Conservation (phyloP, 2,329 filamentous ascomycete genomes). For the Aaosphaeria arxii region DNA sequence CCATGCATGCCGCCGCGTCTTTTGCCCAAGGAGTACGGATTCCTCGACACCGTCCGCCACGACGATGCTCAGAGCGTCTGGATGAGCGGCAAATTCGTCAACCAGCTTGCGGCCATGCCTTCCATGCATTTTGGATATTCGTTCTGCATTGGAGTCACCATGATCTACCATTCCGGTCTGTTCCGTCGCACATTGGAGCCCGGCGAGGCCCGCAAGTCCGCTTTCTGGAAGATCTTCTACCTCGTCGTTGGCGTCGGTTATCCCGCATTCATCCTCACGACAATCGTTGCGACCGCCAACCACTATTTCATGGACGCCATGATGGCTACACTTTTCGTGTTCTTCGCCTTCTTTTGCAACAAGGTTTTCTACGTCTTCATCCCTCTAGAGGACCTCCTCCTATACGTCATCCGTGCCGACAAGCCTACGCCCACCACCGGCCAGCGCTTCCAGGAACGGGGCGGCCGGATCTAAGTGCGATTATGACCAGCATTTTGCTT, state of each 20-base stretch:
- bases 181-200: constrained; percentile 43
- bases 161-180: constrained; percentile 53
- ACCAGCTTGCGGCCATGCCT: constrained; percentile 47
- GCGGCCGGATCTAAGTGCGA: constrained; percentile 24
- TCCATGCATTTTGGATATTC: constrained; percentile 56
- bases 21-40: constrained; percentile 43
- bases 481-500: neutral
- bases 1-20: constrained; percentile 54
- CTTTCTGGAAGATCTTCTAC: constrained; percentile 44
- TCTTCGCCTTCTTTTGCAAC: constrained; percentile 49
- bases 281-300: constrained; percentile 62
- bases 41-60: constrained; percentile 47
- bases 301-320: constrained; percentile 58
- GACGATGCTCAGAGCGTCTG: constrained; percentile 47
- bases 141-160: constrained; percentile 52
- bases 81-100: constrained; percentile 47
- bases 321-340: constrained; percentile 49
- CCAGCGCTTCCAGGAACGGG: constrained; percentile 40
- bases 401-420: constrained; percentile 48
- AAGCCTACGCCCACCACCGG: constrained; percentile 57
- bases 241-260: constrained; percentile 50
- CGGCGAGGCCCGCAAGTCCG: constrained; percentile 41
- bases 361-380: constrained; percentile 50
- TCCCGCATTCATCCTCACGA: constrained; percentile 52
- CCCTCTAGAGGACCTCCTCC: constrained; percentile 50